Base-by-base conservation (phyloP, 2,329 filamentous ascomycete genomes). In the Lachnellula suecica region DNA sequence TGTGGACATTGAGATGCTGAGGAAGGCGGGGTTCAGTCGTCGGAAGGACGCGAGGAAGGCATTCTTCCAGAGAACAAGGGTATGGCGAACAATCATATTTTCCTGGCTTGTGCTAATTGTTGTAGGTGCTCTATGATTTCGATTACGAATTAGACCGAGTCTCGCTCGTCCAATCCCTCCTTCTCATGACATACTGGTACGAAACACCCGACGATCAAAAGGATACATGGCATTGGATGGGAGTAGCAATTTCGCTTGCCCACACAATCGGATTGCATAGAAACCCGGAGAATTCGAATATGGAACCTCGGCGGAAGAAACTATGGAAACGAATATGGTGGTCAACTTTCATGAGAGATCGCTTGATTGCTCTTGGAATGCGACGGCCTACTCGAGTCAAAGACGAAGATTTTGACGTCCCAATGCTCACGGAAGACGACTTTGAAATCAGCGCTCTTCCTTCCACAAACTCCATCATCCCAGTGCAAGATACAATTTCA, bases 201-300 rank as follows among this genome's bases (percentile, higher is more conserved):
- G 92, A 97, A 71, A 96, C 91, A 11, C 92, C 92, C 0, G 91
- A 97, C 71, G 93, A 97, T 68, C 91, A 96, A 68, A 97, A 97
- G 71, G 93, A 97, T 69, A 97, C 92, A 42, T 97, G 93, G 89
- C 92, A 97, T 68, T 97, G 92, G 93, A 96, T 97, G 89, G 93
- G 93, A 17, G 90, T 97, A 34, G 93, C 92, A 38, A 89, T 96
- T 54, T 96, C 92, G 11, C 77, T 97, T 43, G 92, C 91, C 47
- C 91, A 96, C 70, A 96, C 92, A 11, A 96, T 97, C 59, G 92
- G 93, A 5, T 79, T 97, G 17, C 91, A 97, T 70, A 88, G 92
- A 57, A 89, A 96, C 63, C 91, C 91, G 2, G 81, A 81, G 25
- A 87, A 85, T 52, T 91, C 89, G 8, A 85, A 82, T 61, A 90